These are phyloP conservation scores for Kodamaea arcana DNA, from an alignment of 1,139 yeast genomes.

Conservation along the genomic window DNA sequence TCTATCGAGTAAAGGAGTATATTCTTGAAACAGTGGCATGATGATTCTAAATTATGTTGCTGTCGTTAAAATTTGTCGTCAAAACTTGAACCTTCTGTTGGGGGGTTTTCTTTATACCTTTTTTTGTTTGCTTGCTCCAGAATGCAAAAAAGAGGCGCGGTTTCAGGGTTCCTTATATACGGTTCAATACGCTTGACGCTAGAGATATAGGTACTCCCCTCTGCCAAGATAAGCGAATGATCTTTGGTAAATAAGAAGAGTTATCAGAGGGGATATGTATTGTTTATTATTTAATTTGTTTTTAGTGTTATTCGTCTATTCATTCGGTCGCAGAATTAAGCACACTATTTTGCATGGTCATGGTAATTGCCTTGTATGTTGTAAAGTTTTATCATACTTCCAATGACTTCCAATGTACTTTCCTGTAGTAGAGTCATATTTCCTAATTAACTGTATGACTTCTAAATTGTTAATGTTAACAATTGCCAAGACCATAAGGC, in stretches of 20 bases:
- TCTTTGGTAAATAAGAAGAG: too few species aligned
- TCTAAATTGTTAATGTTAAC: too few species aligned
- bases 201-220: not conserved
- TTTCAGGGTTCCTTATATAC: not conserved
- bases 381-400: too few species aligned
- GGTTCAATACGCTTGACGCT: too few species aligned
- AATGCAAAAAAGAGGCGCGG: not conserved
- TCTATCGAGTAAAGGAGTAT: slow-evolving; percentile 10
- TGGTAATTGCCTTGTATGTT: too few species aligned
- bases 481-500: too few species aligned
- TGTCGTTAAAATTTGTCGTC: not conserved
- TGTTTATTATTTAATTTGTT: not conserved
- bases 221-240: not conserved
- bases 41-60: slow-evolving; percentile 2
- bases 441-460: too few species aligned
- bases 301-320: too few species aligned
- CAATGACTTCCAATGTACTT: too few species aligned
- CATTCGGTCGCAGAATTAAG: too few species aligned
- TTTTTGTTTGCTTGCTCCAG: not conserved
- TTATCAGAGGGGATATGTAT: not conserved
- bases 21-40: slow-evolving; percentile 11
- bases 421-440: too few species aligned
- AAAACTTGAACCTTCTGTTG: not conserved
- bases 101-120: not conserved
- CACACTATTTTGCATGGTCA: too few species aligned